phyloP scores from a whole-genome alignment of 2,329 filamentous ascomycete species.

The Curvularia verruculosa region DNA sequence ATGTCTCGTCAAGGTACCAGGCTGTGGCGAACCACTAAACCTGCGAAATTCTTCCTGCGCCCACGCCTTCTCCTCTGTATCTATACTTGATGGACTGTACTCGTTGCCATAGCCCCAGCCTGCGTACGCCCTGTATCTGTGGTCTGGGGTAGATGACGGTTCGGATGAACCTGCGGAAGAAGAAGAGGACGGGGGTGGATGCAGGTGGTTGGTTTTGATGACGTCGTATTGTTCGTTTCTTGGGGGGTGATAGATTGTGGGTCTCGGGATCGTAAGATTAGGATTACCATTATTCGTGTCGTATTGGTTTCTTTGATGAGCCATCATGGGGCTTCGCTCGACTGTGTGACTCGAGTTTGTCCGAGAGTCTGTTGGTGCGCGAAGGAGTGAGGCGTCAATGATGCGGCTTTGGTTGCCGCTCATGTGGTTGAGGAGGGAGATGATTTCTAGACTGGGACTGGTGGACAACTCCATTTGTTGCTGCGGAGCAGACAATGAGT shows the following conservation, averaged over 20 bases:
- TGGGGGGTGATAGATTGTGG: neutral
- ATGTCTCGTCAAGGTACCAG: neutral
- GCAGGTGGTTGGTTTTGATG: neutral
- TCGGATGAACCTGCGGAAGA: neutral
- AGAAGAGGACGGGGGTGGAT: neutral
- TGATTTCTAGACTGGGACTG: conserved; percentile 28
- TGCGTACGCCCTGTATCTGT: neutral
- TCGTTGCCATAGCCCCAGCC: conserved; percentile 13
- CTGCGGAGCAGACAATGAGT: neutral
- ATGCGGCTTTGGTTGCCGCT: conserved; percentile 16
- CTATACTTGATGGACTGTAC: conserved; percentile 15
- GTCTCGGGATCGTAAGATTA: neutral
- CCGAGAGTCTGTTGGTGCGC: neutral
- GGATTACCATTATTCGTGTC: neutral
- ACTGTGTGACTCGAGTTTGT: neutral
- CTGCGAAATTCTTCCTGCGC: conserved; percentile 28
- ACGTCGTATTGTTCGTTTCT: neutral
- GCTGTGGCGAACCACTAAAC: conserved; percentile 25
- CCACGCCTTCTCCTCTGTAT: conserved; percentile 16
- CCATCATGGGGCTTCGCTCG: neutral
- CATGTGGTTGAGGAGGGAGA: conserved; percentile 21
- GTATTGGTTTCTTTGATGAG: neutral
- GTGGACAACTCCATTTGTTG: conserved; percentile 1
- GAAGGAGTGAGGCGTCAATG: conserved; percentile 21
- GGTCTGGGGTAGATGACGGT: neutral